Evolutionary conservation across 805 yeast species (phyloP).

Genomic region (Debaryomyces tyrocola): DNA sequence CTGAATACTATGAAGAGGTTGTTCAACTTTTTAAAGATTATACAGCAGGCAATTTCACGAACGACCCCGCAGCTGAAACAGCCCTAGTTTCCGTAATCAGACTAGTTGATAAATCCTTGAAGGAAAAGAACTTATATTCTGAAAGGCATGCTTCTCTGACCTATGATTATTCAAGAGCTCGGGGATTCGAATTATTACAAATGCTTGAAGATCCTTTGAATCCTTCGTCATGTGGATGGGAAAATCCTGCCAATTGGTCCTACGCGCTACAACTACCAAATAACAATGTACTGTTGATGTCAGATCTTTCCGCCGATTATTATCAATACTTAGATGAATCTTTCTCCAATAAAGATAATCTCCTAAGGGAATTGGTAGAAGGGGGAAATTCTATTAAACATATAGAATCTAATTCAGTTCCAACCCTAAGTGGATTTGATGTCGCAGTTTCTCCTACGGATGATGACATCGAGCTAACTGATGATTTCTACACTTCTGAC

Average conservation of each 20-base stretch:
- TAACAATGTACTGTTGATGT: conserved; percentile 39
- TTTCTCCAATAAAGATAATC: background rate
- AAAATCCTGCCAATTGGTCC: conserved; percentile 56
- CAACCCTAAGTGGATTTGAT: background rate
- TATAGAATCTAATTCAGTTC: background rate
- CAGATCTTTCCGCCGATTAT: conserved; percentile 45
- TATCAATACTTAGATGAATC: conserved; percentile 28
- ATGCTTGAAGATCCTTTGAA: conserved; percentile 18
- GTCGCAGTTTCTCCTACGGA: background rate
- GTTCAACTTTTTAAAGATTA: conserved; percentile 53
- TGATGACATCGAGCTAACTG: background rate
- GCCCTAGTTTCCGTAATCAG: conserved; percentile 39
- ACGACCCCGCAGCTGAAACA: conserved; percentile 48
- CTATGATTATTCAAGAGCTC: conserved; percentile 50
- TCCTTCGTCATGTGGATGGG: conserved; percentile 24
- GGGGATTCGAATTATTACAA: conserved; percentile 50
- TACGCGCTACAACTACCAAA: conserved; percentile 45
- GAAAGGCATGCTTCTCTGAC: conserved; percentile 8
- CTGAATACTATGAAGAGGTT: conserved; percentile 30
- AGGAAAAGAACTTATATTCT: background rate
- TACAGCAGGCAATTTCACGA: conserved; percentile 52
- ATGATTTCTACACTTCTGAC: conserved; percentile 28
- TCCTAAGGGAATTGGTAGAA: background rate
- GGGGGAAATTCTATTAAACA: background rate
- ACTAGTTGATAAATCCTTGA: conserved; percentile 18